phyloP scores from a whole-genome alignment of 1,284 basidiomycete genomes.

The Leccinum pallidistipes region DNA sequence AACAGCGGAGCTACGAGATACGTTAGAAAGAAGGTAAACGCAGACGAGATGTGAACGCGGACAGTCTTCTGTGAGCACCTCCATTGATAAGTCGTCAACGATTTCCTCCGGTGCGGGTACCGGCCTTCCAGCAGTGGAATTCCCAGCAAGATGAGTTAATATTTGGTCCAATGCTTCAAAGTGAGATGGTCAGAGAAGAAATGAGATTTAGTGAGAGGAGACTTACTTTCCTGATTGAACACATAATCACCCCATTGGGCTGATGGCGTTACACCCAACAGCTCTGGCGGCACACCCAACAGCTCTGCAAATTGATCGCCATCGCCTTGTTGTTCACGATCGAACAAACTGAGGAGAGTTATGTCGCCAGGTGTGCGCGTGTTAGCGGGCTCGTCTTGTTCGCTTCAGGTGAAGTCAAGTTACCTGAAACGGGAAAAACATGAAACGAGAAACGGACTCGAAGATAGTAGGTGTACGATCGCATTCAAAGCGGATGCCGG shows the following conservation, averaged over 20 bases:
- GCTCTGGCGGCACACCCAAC: slow-evolving; percentile 1
- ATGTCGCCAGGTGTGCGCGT: slow-evolving; percentile 41
- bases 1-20: slow-evolving; percentile 48
- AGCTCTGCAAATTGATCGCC: slow-evolving; percentile 39
- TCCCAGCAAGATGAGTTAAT: slow-evolving; percentile 75
- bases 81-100: slow-evolving; percentile 58
- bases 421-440: neutral
- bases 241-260: slow-evolving; percentile 76
- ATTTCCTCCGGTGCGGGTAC: slow-evolving; percentile 75
- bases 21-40: slow-evolving; percentile 6
- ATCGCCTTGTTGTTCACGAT: slow-evolving; percentile 36
- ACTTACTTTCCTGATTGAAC: slow-evolving; percentile 74
- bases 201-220: neutral
- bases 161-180: slow-evolving; percentile 80
- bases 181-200: slow-evolving; percentile 8
- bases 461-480: slow-evolving; percentile 44
- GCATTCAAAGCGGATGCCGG: slow-evolving; percentile 39
- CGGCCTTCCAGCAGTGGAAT: slow-evolving; percentile 62
- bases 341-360: slow-evolving; percentile 57
- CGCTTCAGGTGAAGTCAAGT: slow-evolving; percentile 24
- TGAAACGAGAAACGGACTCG: slow-evolving; percentile 38
- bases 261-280: slow-evolving; percentile 11
- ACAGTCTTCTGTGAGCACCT: slow-evolving; percentile 64
- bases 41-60: slow-evolving; percentile 28
- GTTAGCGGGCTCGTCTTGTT: slow-evolving; percentile 21